Conservation (phyloP, 768 basidiomycete species). For the Mycena rosella region DNA sequence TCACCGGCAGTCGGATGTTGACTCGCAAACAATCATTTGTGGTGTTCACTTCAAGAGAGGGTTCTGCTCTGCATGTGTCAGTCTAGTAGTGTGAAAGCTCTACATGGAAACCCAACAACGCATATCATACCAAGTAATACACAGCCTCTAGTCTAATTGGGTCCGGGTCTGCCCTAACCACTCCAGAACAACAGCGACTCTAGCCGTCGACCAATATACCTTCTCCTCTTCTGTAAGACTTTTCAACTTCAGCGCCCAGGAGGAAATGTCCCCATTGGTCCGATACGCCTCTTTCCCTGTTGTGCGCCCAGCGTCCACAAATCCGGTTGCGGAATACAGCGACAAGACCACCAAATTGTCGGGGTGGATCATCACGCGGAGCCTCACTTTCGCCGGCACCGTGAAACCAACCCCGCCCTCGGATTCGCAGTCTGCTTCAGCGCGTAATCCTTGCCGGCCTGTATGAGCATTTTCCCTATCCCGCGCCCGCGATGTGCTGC, state of each 20-base stretch:
- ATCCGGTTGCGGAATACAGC: constrained; percentile 23
- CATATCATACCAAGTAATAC: too few species aligned
- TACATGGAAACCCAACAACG: too few species aligned
- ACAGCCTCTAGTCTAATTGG: too few species aligned
- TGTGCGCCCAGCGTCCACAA: constrained; percentile 27
- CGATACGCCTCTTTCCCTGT: constrained; percentile 35
- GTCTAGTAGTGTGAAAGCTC: too few species aligned
- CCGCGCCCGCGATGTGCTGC: constrained; percentile 29
- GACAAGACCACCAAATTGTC: constrained; percentile 26
- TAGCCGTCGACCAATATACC: constrained; percentile 21
- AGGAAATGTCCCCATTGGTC: constrained; percentile 27
- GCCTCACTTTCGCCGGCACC: constrained; percentile 3
- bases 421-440: not conserved
- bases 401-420: too few species aligned
- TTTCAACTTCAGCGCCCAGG: constrained; percentile 22
- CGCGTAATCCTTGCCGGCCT: constrained; percentile 33
- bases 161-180: constrained; percentile 9
- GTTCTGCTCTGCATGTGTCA: too few species aligned
- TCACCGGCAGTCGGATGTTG: too few species aligned
- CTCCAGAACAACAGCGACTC: constrained; percentile 28
- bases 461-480: constrained; percentile 33
- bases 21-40: too few species aligned
- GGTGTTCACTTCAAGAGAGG: too few species aligned
- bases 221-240: constrained; percentile 26
- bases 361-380: constrained; percentile 31